Evolutionary conservation across 306 rosid species (phyloP).

Genomic region (Pachyrhizus erosus): DNA sequence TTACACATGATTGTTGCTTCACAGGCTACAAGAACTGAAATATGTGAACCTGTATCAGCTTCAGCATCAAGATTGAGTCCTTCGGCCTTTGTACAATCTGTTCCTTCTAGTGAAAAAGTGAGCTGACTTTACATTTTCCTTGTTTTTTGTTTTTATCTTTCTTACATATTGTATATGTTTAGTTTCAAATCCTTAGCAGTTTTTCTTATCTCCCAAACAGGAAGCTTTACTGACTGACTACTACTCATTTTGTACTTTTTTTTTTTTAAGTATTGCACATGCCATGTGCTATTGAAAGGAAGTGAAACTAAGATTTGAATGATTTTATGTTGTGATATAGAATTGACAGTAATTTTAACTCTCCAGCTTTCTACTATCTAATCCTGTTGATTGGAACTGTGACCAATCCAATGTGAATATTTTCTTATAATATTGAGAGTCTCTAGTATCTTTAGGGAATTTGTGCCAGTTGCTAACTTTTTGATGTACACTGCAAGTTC

Average conservation of each 20-base stretch:
- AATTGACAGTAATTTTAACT: not conserved
- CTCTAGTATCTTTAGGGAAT: not conserved
- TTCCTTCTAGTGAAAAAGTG: constrained; percentile 60
- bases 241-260: not conserved
- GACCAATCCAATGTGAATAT: not conserved
- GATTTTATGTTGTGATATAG: not conserved
- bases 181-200: not conserved
- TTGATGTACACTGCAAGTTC: not conserved
- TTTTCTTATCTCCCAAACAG: not conserved
- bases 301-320: not conserved
- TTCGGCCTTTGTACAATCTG: constrained; percentile 50
- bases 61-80: constrained; percentile 55
- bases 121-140: constrained; percentile 43
- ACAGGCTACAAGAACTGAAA: constrained; percentile 62
- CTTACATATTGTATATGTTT: not conserved
- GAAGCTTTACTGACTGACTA: not conserved
- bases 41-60: constrained; percentile 57
- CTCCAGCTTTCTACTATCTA: constrained; percentile 4
- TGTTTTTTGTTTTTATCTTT: not conserved
- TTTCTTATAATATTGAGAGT: not conserved
- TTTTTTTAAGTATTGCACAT: not conserved
- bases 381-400: not conserved
- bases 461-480: not conserved
- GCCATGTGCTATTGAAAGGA: not conserved
- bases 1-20: constrained; percentile 33